A percentile compares a stretch with the other conserved stretches of the same genome.
These are phyloP conservation scores for Metarhizium album DNA, from an alignment of 2,329 filamentous ascomycete genomes.

Conservation along the genomic window DNA sequence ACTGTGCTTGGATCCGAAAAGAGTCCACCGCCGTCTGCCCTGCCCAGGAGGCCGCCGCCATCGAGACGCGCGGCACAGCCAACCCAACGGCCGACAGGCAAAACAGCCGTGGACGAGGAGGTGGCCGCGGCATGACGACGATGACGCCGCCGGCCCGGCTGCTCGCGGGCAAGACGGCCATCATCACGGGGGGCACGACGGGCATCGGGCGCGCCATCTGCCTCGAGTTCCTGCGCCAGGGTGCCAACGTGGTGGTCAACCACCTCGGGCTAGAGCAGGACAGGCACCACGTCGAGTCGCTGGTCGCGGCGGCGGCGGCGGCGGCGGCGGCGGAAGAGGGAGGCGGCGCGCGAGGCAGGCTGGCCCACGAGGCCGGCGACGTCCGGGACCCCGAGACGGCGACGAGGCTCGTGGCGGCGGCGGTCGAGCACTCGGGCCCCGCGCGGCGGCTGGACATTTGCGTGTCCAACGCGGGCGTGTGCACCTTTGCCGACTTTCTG, in stretches of 20 bases:
- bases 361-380: constrained; percentile 66
- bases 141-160: constrained; percentile 41
- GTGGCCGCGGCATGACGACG: no score
- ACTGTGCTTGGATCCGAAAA: no score
- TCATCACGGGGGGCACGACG: constrained; percentile 78
- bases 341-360: constrained; percentile 33
- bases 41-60: no score
- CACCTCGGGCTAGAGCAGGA: constrained; percentile 54
- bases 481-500: constrained; percentile 79
- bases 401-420: constrained; percentile 51
- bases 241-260: constrained; percentile 70
- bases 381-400: constrained; percentile 67
- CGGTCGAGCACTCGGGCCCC: constrained; percentile 48
- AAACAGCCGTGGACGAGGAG: no score
- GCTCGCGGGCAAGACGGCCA: constrained; percentile 64
- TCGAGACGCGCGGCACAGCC: no score
- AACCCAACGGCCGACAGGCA: no score
- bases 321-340: background rate
- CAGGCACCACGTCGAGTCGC: constrained; percentile 38
- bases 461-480: constrained; percentile 82
- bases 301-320: constrained; percentile 24
- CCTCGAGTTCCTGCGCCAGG: constrained; percentile 66
- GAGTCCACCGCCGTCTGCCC: no score
- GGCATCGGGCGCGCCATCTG: constrained; percentile 82
- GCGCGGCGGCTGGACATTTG: constrained; percentile 58